phyloP scores from a whole-genome alignment of 2,329 filamentous ascomycete species.

The Alternaria angustiovoidea region DNA sequence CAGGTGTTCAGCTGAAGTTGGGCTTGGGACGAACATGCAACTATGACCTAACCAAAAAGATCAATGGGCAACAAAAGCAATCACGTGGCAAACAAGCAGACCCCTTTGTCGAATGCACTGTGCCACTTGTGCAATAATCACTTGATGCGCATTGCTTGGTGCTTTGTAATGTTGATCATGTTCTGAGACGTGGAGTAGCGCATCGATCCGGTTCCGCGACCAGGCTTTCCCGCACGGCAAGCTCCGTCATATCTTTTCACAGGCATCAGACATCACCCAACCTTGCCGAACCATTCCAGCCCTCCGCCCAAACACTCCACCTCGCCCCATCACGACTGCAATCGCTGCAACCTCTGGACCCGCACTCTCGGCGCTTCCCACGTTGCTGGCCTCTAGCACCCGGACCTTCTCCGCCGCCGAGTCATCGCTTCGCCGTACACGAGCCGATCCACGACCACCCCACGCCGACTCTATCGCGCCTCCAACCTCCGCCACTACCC shows the following conservation, averaged over 20 bases:
- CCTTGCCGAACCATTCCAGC: slow-evolving; percentile 28
- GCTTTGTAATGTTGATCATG: not conserved
- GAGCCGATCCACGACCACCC: slow-evolving; percentile 31
- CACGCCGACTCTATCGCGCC: slow-evolving; percentile 29
- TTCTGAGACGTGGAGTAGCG: slow-evolving; percentile 18
- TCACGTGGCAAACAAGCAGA: not conserved
- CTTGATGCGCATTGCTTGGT: not conserved
- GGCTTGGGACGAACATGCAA: slow-evolving; percentile 1
- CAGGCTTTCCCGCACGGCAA: slow-evolving; percentile 33
- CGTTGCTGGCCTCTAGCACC: slow-evolving; percentile 22
- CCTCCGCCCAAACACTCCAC: slow-evolving; percentile 25
- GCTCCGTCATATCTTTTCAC: slow-evolving; percentile 46
- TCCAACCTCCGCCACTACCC: slow-evolving; percentile 13
- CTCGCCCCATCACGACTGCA: slow-evolving; percentile 41
- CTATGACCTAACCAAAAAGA: slow-evolving; percentile 8
- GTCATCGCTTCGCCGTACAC: slow-evolving; percentile 31
- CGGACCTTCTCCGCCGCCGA: slow-evolving; percentile 33
- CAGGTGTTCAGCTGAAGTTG: not conserved
- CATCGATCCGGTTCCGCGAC: slow-evolving; percentile 23
- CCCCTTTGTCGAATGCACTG: not conserved
- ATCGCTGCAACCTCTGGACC: slow-evolving; percentile 28
- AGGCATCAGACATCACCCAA: slow-evolving; percentile 45
- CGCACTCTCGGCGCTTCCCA: slow-evolving; percentile 22
- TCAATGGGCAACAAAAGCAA: slow-evolving; percentile 22
- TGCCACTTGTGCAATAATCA: not conserved